These are phyloP conservation scores for Fraxinus velutina DNA, from an alignment of 305 asterid species.

Conservation along the genomic window DNA sequence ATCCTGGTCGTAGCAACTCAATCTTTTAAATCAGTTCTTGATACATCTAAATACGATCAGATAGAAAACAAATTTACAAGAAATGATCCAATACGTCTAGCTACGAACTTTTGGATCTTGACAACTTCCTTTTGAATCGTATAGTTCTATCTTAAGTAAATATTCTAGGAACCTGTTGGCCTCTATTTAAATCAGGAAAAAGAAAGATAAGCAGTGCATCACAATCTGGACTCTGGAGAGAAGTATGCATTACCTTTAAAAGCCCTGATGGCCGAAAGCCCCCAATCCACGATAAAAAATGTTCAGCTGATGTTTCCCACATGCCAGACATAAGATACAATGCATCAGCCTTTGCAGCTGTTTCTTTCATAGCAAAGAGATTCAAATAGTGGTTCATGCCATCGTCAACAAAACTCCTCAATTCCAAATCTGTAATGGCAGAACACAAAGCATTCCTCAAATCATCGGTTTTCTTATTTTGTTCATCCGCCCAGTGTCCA, in stretches of 20 bases:
- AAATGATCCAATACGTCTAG: not conserved
- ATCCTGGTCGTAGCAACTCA: not conserved
- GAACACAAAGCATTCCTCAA: constrained; percentile 62
- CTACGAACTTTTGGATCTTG: not conserved
- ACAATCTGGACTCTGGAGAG: not conserved
- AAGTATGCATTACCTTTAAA: constrained; percentile 53
- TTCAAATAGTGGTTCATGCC: constrained; percentile 65
- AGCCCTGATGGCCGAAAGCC: constrained; percentile 91
- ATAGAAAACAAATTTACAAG: not conserved
- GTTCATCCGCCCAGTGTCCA: constrained; percentile 81
- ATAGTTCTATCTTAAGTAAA: not conserved
- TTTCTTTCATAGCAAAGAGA: constrained; percentile 72
- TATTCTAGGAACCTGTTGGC: not conserved
- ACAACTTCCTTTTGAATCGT: not conserved
- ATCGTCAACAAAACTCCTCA: constrained; percentile 47
- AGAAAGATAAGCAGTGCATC: not conserved
- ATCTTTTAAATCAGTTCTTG: not conserved
- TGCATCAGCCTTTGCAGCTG: constrained; percentile 75
- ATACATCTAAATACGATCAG: not conserved
- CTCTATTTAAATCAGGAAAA: not conserved
- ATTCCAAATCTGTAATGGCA: constrained; percentile 51
- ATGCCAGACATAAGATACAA: constrained; percentile 76
- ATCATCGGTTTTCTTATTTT: constrained; percentile 48
- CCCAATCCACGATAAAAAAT: constrained; percentile 91
- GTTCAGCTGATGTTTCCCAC: constrained; percentile 86